phyloP scores from a whole-genome alignment of 2,329 filamentous ascomycete genomes.

The Arthroderma uncinatum region DNA sequence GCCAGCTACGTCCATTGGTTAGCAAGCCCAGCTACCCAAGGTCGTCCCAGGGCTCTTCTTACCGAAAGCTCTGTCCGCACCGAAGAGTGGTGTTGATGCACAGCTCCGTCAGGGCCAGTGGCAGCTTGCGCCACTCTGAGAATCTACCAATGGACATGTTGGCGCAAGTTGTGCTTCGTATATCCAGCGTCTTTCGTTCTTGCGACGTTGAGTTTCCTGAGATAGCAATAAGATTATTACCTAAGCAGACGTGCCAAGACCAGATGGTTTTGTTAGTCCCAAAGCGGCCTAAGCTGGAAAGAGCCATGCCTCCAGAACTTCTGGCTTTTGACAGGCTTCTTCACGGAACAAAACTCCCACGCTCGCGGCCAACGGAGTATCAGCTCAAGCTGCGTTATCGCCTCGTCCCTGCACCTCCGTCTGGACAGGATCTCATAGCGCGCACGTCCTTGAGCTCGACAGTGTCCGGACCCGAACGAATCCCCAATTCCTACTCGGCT shows the following conservation, averaged over 20 bases:
- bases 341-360: background rate
- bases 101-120: slow-evolving; percentile 69
- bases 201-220: background rate
- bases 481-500: background rate
- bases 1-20: slow-evolving; percentile 52
- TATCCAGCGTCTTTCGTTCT: background rate
- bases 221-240: background rate
- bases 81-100: slow-evolving; percentile 90
- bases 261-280: background rate
- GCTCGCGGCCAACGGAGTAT: background rate
- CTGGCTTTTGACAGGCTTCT: background rate
- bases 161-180: background rate
- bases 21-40: background rate
- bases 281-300: background rate
- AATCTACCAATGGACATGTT: slow-evolving; percentile 38
- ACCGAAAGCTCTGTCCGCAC: slow-evolving; percentile 87
- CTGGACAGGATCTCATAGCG: background rate
- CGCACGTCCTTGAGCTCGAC: background rate
- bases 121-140: slow-evolving; percentile 79
- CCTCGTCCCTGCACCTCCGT: too few relatives aligned
- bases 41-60: slow-evolving; percentile 13
- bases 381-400: background rate
- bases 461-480: background rate
- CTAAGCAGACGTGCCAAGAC: background rate
- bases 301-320: background rate